These are phyloP conservation scores for Fusarium sp. DNA, from an alignment of 2,329 filamentous ascomycete genomes.

Conservation along the genomic window DNA sequence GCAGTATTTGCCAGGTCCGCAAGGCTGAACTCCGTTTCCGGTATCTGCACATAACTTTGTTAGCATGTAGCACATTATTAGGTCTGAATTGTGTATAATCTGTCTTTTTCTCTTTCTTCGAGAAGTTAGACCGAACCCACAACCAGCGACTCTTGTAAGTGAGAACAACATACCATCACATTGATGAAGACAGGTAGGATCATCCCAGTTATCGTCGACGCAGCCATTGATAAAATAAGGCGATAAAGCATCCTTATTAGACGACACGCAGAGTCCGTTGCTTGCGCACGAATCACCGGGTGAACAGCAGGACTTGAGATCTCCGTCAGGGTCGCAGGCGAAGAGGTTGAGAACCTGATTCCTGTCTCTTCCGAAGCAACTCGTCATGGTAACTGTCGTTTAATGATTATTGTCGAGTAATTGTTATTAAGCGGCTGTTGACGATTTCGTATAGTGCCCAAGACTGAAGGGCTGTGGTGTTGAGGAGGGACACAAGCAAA, in stretches of 20 bases:
- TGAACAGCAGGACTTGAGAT: not conserved
- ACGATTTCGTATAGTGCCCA: not conserved
- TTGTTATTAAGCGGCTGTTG: too few relatives aligned
- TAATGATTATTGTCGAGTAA: too few relatives aligned
- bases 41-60: not conserved
- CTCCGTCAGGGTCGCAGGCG: not conserved
- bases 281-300: not conserved
- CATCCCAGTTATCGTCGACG: not conserved
- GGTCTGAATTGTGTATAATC: too few relatives aligned
- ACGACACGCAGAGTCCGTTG: not conserved
- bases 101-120: too few relatives aligned
- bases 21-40: not conserved
- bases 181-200: not conserved
- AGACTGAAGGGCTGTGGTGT: not conserved
- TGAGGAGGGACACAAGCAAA: too few relatives aligned
- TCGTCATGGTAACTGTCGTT: not conserved
- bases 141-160: too few relatives aligned
- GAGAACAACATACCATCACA: not conserved
- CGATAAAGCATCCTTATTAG: not conserved
- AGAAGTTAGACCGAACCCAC: too few relatives aligned
- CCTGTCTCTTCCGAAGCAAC: not conserved
- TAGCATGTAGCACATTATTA: not conserved
- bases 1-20: not conserved
- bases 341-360: not conserved
- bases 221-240: not conserved